These are phyloP conservation scores for Globisporangium abappressorium DNA, from an alignment of 352 stramenopile species.

Conservation along the genomic window DNA sequence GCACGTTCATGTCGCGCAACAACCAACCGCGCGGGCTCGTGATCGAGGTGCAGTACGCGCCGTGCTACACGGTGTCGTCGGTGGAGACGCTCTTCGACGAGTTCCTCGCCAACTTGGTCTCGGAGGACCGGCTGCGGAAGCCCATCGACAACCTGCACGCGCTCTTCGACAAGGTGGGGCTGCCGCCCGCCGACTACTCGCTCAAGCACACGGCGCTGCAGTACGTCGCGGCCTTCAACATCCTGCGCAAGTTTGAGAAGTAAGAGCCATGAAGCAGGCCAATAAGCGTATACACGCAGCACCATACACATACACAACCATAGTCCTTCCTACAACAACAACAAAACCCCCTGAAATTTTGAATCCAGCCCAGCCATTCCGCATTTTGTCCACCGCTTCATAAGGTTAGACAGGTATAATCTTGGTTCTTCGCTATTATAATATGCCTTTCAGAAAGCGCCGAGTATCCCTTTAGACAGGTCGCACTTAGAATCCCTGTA, in stretches of 20 bases:
- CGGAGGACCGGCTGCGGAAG: constrained; percentile 71
- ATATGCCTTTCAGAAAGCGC: not conserved
- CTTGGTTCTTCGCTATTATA: not conserved
- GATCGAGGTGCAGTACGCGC: constrained; percentile 83
- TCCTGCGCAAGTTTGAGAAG: constrained; percentile 81
- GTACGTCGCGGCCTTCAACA: constrained; percentile 86
- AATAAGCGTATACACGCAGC: not conserved
- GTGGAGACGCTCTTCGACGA: constrained; percentile 83
- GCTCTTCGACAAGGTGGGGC: constrained; percentile 76
- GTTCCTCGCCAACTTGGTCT: constrained; percentile 68
- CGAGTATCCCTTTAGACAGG: not conserved
- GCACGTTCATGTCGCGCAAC: constrained; percentile 85
- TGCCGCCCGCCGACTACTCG: constrained; percentile 68
- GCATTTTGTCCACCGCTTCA: not conserved
- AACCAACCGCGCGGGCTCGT: constrained; percentile 77
- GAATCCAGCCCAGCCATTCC: not conserved
- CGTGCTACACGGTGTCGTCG: constrained; percentile 72
- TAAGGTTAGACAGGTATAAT: not conserved
- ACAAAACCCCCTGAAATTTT: not conserved
- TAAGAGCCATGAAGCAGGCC: constrained; percentile 16
- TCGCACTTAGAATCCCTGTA: too few species aligned
- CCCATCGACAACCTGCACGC: constrained; percentile 60
- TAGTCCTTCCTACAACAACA: not conserved
- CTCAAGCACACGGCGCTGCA: constrained; percentile 88
- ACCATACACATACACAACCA: not conserved